Evolutionary conservation across 176 grass and related monocot species (phyloP), one percentile per base, ranked within the genome.

Genomic region (Oryza brachyantha): DNA sequence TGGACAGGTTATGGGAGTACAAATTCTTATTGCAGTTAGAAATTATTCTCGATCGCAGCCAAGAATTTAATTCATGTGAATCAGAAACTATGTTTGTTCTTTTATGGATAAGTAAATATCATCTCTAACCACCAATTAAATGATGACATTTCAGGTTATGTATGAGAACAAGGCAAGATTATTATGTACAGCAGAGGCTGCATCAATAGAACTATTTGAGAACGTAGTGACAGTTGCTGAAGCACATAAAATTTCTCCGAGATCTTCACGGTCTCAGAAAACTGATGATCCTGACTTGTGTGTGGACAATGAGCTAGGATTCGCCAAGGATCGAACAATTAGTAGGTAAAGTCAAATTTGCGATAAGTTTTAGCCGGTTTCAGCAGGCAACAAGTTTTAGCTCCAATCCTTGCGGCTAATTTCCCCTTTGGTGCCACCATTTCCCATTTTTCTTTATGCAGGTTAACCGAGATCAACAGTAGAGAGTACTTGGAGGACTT

Each of bases 261-360:
- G 88, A 75, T 89, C 86, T 12, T 89, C 91, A 5, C 86, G 80
- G 34, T 86, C 81, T 0, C 72, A 57, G 13, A 93, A 79, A 85
- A 84, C 66, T 1, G 90, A 98, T 28, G 92, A 98, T n/a, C 70
- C 80, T n/a, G 96, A 98, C 52, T 74, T 98, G 6, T 94, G 96
- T 45, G 89, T 94, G 24, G 96, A 94, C 42, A 98, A 98, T 2
- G 92, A 98, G 46, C 87, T 98, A 9, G 96, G 96, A n/a, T 98
- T 98, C 22, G 88, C 96, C 11, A 98, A 98, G 61, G 90, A 98
- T 24, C 96, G 91, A 32, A 94, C 94, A 0, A 94, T 97, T 81
- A 97, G 94, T 54, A 97, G 94, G 94, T 97, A 89, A 43, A 1
- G 2, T 2, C 35, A 69, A 72, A 32, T 62, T 3, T 14, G 27